Evolutionary conservation across 805 yeast genomes (phyloP).

Genomic region (Lipomyces mesembrius): DNA sequence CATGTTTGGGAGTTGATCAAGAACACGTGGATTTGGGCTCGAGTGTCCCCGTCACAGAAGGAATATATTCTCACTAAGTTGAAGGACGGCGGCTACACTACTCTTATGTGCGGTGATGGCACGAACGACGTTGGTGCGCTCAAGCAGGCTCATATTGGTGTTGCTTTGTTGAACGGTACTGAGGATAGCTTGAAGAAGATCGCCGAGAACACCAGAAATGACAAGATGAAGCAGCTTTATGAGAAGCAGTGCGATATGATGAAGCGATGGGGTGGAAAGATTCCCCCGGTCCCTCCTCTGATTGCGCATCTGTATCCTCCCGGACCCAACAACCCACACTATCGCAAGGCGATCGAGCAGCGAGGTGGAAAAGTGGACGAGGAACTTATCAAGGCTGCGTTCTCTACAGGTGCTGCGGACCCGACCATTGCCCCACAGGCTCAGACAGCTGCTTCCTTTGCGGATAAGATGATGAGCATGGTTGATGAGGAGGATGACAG

Average conservation of each 20-base stretch:
- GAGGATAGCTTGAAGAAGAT: constrained; percentile 90
- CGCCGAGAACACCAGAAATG: constrained; percentile 75
- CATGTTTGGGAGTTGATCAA: constrained; percentile 76
- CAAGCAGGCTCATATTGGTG: constrained; percentile 97
- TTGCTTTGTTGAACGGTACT: constrained; percentile 96
- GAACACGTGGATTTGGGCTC: constrained; percentile 95
- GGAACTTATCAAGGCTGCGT: constrained; percentile 53
- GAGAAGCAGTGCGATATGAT: constrained; percentile 82
- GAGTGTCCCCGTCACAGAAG: constrained; percentile 96
- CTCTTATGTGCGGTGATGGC: constrained; percentile 99
- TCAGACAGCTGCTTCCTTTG: constrained; percentile 54
- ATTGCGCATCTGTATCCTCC: constrained; percentile 98
- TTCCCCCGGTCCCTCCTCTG: constrained; percentile 79
- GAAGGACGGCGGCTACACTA: constrained; percentile 86
- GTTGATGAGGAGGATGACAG: constrained; percentile 62
- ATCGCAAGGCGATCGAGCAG: constrained; percentile 80
- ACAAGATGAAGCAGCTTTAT: constrained; percentile 67
- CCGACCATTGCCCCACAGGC: constrained; percentile 22
- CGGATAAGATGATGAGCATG: constrained; percentile 67
- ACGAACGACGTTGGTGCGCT: constrained; percentile 99
- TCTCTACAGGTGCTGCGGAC: constrained; percentile 28
- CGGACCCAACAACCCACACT: constrained; percentile 88
- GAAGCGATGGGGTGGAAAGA: constrained; percentile 68
- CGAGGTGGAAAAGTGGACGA: constrained; percentile 82
- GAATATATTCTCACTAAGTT: constrained; percentile 84